phyloP scores from a whole-genome alignment of 139 green algal species.

The Chlamydomonas applanata region DNA sequence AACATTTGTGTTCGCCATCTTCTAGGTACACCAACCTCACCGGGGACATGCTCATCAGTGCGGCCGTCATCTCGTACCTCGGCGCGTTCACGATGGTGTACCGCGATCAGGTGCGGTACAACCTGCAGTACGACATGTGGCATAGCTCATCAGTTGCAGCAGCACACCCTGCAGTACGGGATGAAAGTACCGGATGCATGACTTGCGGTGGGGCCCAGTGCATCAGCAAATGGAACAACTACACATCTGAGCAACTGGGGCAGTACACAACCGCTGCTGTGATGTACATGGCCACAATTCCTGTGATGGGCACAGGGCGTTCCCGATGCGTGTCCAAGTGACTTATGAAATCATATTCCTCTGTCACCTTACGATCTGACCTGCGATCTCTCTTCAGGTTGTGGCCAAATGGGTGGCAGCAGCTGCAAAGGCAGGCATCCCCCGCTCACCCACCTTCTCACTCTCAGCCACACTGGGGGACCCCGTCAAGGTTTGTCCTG shows the following conservation, averaged over 20 bases:
- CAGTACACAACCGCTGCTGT: too few relatives aligned
- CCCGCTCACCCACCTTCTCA: conserved; percentile 51
- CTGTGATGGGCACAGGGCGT: too few relatives aligned
- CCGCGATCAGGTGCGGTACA: conserved; percentile 48
- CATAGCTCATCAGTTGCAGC: neutral
- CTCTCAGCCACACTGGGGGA: conserved; percentile 59
- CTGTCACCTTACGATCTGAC: neutral
- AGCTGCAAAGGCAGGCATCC: conserved; percentile 39
- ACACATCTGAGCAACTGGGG: too few relatives aligned
- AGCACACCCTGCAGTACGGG: too few relatives aligned
- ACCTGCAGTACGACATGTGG: too few relatives aligned
- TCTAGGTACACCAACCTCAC: conserved; percentile 62
- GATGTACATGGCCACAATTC: too few relatives aligned
- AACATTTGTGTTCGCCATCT: neutral
- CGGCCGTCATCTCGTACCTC: conserved; percentile 68
- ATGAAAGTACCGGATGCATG: too few relatives aligned
- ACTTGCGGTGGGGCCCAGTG: too few relatives aligned
- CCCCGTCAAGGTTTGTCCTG: conserved; percentile 40
- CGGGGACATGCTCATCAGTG: conserved; percentile 75
- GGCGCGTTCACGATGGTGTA: conserved; percentile 71
- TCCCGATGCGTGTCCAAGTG: too few relatives aligned
- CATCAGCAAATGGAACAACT: too few relatives aligned
- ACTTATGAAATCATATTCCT: neutral
- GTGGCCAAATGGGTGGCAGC: conserved; percentile 46
- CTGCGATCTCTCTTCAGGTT: conserved; percentile 13